Evolutionary conservation across 306 rosid species (phyloP).

Genomic region (Oxytropis ochrocephala): DNA sequence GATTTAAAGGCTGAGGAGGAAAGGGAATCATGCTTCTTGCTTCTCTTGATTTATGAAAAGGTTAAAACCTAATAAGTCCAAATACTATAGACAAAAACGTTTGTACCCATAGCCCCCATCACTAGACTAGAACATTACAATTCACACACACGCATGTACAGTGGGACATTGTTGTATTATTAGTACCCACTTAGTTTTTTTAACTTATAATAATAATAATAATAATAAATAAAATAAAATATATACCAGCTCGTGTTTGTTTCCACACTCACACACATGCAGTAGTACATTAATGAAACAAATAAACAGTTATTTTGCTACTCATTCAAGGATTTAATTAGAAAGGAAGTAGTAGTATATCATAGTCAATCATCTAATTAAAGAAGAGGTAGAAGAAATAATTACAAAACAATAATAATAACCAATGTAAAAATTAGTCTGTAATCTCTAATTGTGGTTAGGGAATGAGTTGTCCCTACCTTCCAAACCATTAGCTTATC

Average conservation of each 20-base stretch:
- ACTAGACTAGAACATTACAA: neutral
- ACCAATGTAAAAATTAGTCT: neutral
- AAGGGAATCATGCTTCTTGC: neutral
- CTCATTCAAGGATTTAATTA: neutral
- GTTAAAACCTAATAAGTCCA: conserved; percentile 4
- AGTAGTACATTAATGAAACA: too few relatives aligned
- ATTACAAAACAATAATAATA: neutral
- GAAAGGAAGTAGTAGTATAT: neutral
- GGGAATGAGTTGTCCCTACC: conserved; percentile 62
- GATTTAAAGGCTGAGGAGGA: neutral
- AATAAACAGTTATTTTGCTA: too few relatives aligned
- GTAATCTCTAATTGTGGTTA: conserved; percentile 43
- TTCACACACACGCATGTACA: neutral
- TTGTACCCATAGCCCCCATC: too few relatives aligned
- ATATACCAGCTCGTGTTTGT: neutral
- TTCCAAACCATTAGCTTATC: conserved; percentile 35
- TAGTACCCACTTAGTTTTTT: neutral
- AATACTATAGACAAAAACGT: conserved; percentile 17
- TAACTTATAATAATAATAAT: too few relatives aligned
- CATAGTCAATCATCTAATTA: neutral
- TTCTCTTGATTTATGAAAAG: neutral
- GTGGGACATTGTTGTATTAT: conserved; percentile 1
- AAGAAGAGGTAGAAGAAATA: neutral
- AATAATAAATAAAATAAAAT: too few relatives aligned
- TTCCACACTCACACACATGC: neutral